Percentiles rank a stretch among this genome's conserved stretches.
Evolutionary conservation across 345 rosid species (phyloP).

Genomic region (Salix exigua): DNA sequence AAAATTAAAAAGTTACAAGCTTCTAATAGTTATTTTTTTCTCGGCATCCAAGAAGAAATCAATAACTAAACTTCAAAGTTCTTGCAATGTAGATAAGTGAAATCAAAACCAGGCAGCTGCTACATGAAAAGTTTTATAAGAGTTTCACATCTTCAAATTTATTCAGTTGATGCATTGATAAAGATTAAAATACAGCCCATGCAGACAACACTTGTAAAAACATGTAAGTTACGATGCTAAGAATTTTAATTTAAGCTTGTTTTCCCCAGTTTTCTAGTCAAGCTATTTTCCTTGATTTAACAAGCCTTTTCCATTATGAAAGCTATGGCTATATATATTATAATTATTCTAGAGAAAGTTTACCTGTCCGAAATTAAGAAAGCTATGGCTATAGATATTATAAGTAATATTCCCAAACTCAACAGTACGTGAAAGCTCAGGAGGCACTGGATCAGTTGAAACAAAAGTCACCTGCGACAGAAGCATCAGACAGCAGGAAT

Average conservation of each 20-base stretch:
- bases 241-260: neutral
- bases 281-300: neutral
- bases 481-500: neutral
- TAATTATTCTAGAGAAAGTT: neutral
- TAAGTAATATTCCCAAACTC: slow-evolving; percentile 58
- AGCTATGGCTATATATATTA: neutral
- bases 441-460: slow-evolving; percentile 61
- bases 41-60: neutral
- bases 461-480: slow-evolving; percentile 72
- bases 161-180: neutral
- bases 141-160: neutral
- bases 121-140: neutral
- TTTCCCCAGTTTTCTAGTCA: neutral
- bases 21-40: neutral
- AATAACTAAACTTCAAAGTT: neutral
- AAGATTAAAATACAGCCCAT: neutral
- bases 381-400: slow-evolving; percentile 84
- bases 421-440: slow-evolving; percentile 55
- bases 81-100: neutral
- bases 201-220: neutral
- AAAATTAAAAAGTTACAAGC: slow-evolving; percentile 21
- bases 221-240: neutral
- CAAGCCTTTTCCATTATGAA: neutral
- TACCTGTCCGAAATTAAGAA: slow-evolving; percentile 91
- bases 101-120: neutral